Conservation (phyloP, 2,329 filamentous ascomycete genomes). For the Venturiaceae sp. region DNA sequence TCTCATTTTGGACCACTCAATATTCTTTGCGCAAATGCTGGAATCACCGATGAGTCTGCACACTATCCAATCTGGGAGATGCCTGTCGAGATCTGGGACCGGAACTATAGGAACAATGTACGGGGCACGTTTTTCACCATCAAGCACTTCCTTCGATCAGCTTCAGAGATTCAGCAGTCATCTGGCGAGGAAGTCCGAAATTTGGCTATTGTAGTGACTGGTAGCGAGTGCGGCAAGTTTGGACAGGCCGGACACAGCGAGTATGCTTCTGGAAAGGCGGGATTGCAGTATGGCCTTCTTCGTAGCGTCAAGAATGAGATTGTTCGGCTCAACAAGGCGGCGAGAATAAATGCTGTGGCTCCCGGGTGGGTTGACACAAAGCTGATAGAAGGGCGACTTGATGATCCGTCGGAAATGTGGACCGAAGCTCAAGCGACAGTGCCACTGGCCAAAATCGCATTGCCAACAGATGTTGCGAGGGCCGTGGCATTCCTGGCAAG, state of each 20-base stretch:
- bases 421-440: conserved; percentile 40
- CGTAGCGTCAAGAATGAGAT: conserved; percentile 46
- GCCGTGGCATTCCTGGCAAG: conserved; percentile 41
- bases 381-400: conserved; percentile 37
- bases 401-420: conserved; percentile 41
- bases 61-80: conserved; percentile 44
- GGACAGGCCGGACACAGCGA: conserved; percentile 41
- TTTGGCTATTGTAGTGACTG: conserved; percentile 43
- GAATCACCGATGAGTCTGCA: conserved; percentile 39
- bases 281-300: conserved; percentile 43
- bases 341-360: conserved; percentile 43
- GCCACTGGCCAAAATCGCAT: conserved; percentile 36
- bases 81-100: conserved; percentile 41
- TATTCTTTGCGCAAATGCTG: conserved; percentile 44
- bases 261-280: conserved; percentile 42
- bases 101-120: conserved; percentile 39
- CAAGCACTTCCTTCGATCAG: conserved; percentile 42
- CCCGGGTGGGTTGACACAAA: conserved; percentile 39
- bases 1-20: conserved; percentile 39
- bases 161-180: conserved; percentile 28
- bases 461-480: conserved; percentile 38
- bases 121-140: conserved; percentile 45
- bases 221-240: conserved; percentile 42
- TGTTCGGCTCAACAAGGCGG: conserved; percentile 38
- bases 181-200: conserved; percentile 34